These are phyloP conservation scores for Paraurostyla sp. DNA, from an alignment of 73 alveolate genomes.

Conservation along the genomic window DNA sequence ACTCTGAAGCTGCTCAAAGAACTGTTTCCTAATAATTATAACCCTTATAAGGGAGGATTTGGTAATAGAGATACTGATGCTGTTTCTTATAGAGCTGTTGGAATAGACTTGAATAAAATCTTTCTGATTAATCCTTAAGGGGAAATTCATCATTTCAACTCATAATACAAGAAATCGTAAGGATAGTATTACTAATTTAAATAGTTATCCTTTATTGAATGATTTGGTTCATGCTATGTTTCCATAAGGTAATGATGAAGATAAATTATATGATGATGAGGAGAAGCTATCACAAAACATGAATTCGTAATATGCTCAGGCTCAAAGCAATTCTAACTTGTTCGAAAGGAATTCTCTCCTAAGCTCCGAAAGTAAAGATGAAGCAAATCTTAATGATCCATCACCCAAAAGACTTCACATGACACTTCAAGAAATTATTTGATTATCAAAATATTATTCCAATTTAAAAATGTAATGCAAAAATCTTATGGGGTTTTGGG, in stretches of 20 bases:
- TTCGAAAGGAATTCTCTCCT: too few species aligned
- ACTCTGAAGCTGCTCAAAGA: conserved; percentile 88
- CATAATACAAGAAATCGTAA: conserved; percentile 67
- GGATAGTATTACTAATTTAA: neutral
- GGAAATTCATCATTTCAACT: conserved; percentile 64
- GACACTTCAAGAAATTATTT: too few species aligned
- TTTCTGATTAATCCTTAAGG: conserved; percentile 90
- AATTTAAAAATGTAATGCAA: neutral
- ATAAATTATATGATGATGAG: neutral
- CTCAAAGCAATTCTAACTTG: too few species aligned
- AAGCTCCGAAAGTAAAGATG: too few species aligned
- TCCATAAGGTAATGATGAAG: conserved; percentile 60
- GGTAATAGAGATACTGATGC: conserved; percentile 99
- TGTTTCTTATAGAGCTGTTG: conserved; percentile 94
- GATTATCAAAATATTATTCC: neutral
- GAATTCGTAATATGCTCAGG: too few species aligned
- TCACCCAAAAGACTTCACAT: too few species aligned
- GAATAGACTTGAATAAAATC: conserved; percentile 85
- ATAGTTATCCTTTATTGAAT: conserved; percentile 59
- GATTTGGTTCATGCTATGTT: conserved; percentile 73
- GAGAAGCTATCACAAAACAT: too few species aligned
- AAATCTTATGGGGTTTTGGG: too few species aligned
- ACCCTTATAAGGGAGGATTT: conserved; percentile 98
- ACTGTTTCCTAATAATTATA: conserved; percentile 80
- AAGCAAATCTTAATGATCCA: too few species aligned